Percentiles rank a stretch among this genome's conserved stretches.
Conservation (phyloP, 2,329 filamentous ascomycete species). For the Fusarium heterosporum region DNA sequence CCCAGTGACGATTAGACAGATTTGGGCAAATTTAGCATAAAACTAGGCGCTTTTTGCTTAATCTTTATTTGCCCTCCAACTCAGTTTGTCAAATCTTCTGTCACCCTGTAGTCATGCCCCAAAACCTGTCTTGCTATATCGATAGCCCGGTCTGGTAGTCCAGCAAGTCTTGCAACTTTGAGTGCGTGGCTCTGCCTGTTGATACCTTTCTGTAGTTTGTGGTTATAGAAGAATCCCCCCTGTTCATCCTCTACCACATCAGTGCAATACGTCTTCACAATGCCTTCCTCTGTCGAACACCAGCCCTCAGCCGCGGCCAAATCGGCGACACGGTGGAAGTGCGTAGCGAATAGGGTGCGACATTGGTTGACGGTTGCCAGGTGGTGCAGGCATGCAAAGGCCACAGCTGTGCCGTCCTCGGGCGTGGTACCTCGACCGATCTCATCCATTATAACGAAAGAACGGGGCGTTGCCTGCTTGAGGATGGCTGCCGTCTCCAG, state of each 20-base stretch:
- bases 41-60: too few relatives aligned
- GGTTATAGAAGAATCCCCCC: slow-evolving; percentile 85
- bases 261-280: slow-evolving; percentile 84
- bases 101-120: slow-evolving; percentile 24
- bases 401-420: slow-evolving; percentile 89
- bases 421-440: slow-evolving; percentile 94
- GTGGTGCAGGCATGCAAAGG: slow-evolving; percentile 88
- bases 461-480: slow-evolving; percentile 82
- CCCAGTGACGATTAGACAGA: too few relatives aligned
- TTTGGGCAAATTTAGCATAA: too few relatives aligned
- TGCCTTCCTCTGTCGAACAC: slow-evolving; percentile 50
- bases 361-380: slow-evolving; percentile 81
- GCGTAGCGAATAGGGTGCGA: slow-evolving; percentile 90
- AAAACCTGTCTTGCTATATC: slow-evolving; percentile 73
- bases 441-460: slow-evolving; percentile 98
- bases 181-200: slow-evolving; percentile 91
- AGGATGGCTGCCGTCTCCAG: slow-evolving; percentile 93
- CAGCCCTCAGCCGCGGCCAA: slow-evolving; percentile 70
- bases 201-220: slow-evolving; percentile 82
- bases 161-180: slow-evolving; percentile 91
- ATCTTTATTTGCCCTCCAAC: too few relatives aligned
- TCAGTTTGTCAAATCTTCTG: background rate
- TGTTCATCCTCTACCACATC: slow-evolving; percentile 81
- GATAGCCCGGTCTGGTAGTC: slow-evolving; percentile 79
- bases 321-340: slow-evolving; percentile 89